Conservation (phyloP, 2,329 filamentous ascomycete species). For the Phyllosticta capitalensis region DNA sequence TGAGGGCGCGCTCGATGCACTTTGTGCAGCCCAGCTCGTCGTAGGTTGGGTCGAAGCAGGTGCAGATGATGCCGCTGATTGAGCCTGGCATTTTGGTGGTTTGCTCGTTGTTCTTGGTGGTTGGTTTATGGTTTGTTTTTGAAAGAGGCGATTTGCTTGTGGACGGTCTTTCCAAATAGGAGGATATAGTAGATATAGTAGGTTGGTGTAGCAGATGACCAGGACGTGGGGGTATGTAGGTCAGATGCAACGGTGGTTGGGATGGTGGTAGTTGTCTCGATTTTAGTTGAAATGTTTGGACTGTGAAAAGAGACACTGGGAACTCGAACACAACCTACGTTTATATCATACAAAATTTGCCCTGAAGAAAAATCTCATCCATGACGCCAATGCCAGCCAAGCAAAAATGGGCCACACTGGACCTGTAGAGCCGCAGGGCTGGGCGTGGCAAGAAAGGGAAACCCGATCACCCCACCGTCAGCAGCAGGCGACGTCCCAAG, state of each 20-base stretch:
- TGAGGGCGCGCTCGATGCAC: constrained; percentile 7
- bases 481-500: neutral
- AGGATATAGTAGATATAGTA: neutral
- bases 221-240: neutral
- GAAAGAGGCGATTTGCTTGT: neutral
- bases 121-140: neutral
- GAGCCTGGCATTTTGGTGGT: neutral
- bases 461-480: neutral
- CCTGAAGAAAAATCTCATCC: neutral
- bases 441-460: neutral
- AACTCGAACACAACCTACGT: neutral
- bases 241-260: neutral
- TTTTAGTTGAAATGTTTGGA: neutral
- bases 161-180: neutral
- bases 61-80: constrained; percentile 8
- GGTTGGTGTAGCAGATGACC: neutral
- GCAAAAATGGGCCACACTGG: neutral
- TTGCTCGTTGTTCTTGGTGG: neutral
- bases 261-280: neutral
- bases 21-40: constrained; percentile 9
- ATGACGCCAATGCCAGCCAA: neutral
- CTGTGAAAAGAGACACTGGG: neutral
- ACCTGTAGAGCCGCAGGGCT: neutral
- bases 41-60: constrained; percentile 8
- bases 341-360: neutral